Evolutionary conservation across 306 rosid genomes (phyloP), one percentile per base, ranked within the genome.

Genomic region (Fragaria iinumae): DNA sequence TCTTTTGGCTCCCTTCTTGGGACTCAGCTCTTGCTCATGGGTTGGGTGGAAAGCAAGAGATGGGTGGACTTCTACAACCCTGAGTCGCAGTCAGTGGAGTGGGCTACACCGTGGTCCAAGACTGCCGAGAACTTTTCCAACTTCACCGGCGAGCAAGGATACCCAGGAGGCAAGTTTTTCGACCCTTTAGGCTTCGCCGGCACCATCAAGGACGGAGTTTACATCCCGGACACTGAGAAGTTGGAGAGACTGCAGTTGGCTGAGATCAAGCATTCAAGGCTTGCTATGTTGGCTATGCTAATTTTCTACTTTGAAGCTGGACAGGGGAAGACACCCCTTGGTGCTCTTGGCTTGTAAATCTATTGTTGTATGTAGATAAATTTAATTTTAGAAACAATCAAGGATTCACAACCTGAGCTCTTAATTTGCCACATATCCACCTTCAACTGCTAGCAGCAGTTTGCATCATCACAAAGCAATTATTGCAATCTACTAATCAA

Each of bases 41-140:
- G 99, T 1, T 95, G 97, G 99, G 99, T 95, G 66, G 99, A 95
- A 77, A 88, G 91, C 91, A 95, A 95, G 67, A 83, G 99, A 76
- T 95, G 99, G 99, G 99, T 96, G 64, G 99, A 92, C 76, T 96
- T 92, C 89, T 96, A 89, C 96, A 84, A 89, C 86, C 99, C 99
- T 0, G 99, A 96, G 44, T 96, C 98, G 6, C 99, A 92, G 67
- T 91, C 99, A 0, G 89, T 92, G 17, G 97, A 92, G 50, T 96
- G 98, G 99, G 99, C 98, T 11, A 96, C 99, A 29, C 99, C 99
- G 1, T 96, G 99, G 99, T 96, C 99, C 6, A 88, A 75, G 82
- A 95, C 97, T 0, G 83, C 99, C 0, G 99, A 95, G 87, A 95
- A 95, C 81, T 95, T 95, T 7, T 75, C 92, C 45, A 95, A 95